phyloP scores from a whole-genome alignment of 345 rosid species.

The Dovyalis caffra region DNA sequence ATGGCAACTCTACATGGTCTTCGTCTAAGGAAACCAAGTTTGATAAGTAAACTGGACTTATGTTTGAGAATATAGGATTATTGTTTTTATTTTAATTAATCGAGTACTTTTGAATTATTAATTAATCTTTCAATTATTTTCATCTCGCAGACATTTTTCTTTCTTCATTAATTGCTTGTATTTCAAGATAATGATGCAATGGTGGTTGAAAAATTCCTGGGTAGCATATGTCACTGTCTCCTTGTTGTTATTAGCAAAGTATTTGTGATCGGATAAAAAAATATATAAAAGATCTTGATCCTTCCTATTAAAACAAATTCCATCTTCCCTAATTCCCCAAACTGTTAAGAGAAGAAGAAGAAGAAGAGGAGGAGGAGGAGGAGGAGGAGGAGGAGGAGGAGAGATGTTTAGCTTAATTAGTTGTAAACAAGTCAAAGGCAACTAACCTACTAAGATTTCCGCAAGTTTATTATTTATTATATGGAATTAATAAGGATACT shows the following conservation, averaged over 20 bases:
- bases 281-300: not conserved
- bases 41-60: not conserved
- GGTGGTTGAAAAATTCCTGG: not conserved
- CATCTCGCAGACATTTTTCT: not conserved
- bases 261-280: not conserved
- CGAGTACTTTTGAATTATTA: not conserved
- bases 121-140: not conserved
- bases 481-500: no score
- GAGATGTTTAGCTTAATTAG: not conserved
- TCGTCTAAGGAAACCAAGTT: not conserved
- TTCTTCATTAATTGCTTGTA: not conserved
- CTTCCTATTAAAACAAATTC: not conserved
- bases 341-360: not conserved
- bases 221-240: not conserved
- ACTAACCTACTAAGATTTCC: not conserved
- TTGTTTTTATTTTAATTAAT: not conserved
- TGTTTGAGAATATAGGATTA: not conserved
- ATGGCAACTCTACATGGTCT: not conserved
- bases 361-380: no score
- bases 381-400: not conserved
- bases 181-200: not conserved
- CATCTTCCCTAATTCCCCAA: not conserved
- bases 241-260: not conserved
- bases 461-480: no score
- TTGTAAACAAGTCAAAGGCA: not conserved